These are phyloP conservation scores for Casuarina glauca DNA, from an alignment of 306 rosid genomes.

Conservation along the genomic window DNA sequence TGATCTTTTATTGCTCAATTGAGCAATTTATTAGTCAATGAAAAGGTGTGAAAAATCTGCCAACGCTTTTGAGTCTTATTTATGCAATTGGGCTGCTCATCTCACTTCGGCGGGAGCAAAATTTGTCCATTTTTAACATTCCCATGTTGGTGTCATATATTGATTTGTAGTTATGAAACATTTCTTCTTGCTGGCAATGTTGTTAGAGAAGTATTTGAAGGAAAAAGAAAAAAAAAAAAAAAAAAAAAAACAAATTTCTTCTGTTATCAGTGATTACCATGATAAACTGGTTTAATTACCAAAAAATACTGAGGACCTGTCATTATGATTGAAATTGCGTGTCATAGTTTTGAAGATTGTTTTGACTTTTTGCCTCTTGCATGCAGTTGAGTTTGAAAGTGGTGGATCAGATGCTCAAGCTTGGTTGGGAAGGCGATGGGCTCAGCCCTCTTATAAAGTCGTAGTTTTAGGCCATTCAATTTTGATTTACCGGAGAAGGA, in stretches of 20 bases:
- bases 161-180: too few species aligned
- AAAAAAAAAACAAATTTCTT: background rate
- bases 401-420: slow-evolving; percentile 95
- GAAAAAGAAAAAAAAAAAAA: background rate
- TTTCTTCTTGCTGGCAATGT: too few species aligned
- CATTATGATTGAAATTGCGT: background rate
- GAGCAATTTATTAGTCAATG: background rate
- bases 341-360: background rate
- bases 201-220: too few species aligned
- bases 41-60: background rate
- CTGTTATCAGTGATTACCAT: background rate
- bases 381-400: slow-evolving; percentile 98
- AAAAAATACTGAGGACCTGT: background rate
- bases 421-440: slow-evolving; percentile 97
- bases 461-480: slow-evolving; percentile 40
- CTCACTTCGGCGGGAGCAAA: background rate
- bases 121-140: background rate
- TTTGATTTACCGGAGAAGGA: slow-evolving; percentile 12
- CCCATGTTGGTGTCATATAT: too few species aligned
- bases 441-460: slow-evolving; percentile 66
- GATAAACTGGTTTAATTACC: background rate
- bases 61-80: background rate
- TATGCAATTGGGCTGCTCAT: too few species aligned
- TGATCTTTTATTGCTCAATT: background rate
- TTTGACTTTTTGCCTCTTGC: slow-evolving; percentile 36